Percentiles rank a stretch among this genome's conserved stretches.
phyloP scores from a whole-genome alignment of 352 stramenopile species.

The Pythium vanterpoolii region DNA sequence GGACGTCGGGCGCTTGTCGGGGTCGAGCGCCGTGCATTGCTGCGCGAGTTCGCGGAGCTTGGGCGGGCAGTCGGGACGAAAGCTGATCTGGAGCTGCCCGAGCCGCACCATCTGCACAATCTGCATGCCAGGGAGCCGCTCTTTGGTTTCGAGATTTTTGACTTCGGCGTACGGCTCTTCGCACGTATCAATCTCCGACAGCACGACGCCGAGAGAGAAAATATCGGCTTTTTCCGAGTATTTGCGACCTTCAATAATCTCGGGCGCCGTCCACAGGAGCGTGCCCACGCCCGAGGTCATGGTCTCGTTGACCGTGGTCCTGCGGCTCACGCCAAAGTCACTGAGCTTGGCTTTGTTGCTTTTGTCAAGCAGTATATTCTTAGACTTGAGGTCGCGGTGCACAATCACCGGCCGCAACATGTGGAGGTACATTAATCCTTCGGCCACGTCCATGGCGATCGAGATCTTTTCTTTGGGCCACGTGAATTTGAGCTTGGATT shows the following conservation, averaged over 20 bases:
- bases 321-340: constrained; percentile 79
- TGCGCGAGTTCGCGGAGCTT: constrained; percentile 47
- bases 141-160: constrained; percentile 35
- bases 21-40: constrained; percentile 64
- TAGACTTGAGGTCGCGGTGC: constrained; percentile 86
- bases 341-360: constrained; percentile 69
- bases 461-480: constrained; percentile 74
- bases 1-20: constrained; percentile 52
- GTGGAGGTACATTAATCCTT: constrained; percentile 86
- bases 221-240: constrained; percentile 88
- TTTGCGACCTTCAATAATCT: constrained; percentile 85
- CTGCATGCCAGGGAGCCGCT: constrained; percentile 67
- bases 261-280: constrained; percentile 80
- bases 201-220: constrained; percentile 83
- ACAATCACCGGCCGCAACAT: constrained; percentile 64
- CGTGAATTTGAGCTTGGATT: constrained; percentile 44
- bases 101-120: constrained; percentile 58
- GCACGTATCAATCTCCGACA: constrained; percentile 77
- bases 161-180: constrained; percentile 53
- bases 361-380: constrained; percentile 79
- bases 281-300: constrained; percentile 80
- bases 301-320: constrained; percentile 66
- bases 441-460: constrained; percentile 80
- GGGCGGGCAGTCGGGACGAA: constrained; percentile 58
- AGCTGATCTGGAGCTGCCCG: constrained; percentile 44